Evolutionary conservation across 2,329 filamentous ascomycete species (phyloP).

Genomic region (Cyclaneusma minus): DNA sequence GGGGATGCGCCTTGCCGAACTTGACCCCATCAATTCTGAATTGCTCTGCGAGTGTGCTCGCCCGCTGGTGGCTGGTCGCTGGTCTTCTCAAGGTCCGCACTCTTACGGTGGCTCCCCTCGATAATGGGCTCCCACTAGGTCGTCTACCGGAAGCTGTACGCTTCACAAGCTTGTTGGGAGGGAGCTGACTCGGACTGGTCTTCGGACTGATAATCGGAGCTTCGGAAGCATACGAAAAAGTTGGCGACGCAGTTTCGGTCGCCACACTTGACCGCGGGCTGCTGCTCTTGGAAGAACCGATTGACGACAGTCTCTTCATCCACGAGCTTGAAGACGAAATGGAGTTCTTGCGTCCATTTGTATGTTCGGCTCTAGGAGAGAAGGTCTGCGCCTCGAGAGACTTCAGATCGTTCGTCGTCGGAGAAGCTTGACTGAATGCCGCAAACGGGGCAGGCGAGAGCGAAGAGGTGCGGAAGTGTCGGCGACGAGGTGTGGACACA

Average conservation of each 20-base stretch:
- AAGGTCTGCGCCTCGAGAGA: conserved; percentile 7
- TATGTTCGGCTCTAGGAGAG: conserved; percentile 6
- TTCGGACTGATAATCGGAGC: conserved; percentile 38
- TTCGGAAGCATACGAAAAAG: conserved; percentile 50
- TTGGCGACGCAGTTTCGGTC: conserved; percentile 48
- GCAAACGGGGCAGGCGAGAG: background rate
- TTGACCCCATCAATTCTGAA: conserved; percentile 11
- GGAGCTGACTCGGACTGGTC: conserved; percentile 26
- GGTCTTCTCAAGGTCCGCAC: conserved; percentile 54
- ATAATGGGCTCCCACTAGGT: conserved; percentile 24
- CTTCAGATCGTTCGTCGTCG: conserved; percentile 4
- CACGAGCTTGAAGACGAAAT: conserved; percentile 50
- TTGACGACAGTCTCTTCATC: conserved; percentile 55
- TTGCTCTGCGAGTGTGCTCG: conserved; percentile 48
- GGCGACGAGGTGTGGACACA: conserved; percentile 9
- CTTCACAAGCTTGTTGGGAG: conserved; percentile 68
- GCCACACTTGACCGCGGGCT: conserved; percentile 49
- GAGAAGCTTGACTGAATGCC: conserved; percentile 6
- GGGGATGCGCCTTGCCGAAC: background rate
- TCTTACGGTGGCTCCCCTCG: conserved; percentile 39
- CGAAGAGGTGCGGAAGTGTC: conserved; percentile 2
- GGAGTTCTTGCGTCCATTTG: conserved; percentile 30
- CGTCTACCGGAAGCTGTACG: conserved; percentile 42
- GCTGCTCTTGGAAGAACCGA: conserved; percentile 47
- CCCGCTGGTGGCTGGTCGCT: conserved; percentile 66